Conservation (phyloP, 768 basidiomycete genomes). For the Rubroboletus satanas region DNA sequence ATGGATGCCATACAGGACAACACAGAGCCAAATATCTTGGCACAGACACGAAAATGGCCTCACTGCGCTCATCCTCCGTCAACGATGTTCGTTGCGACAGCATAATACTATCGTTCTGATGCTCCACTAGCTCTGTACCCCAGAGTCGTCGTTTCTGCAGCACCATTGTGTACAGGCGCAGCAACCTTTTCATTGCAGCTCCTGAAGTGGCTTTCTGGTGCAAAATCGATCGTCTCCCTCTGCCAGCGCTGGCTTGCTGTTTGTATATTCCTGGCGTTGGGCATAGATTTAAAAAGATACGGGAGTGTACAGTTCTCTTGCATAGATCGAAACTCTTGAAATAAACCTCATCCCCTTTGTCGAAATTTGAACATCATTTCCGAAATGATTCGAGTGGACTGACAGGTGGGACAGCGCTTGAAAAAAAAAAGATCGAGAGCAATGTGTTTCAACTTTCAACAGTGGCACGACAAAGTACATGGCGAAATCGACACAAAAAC, state of each 20-base stretch:
- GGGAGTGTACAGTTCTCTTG: conserved; percentile 11
- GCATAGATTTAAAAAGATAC: conserved; percentile 2
- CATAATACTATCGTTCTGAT: not conserved
- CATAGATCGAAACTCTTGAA: not conserved
- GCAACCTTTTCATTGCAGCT: conserved; percentile 27
- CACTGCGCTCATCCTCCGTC: not conserved
- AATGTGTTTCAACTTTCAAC: not conserved
- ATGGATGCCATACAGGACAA: not conserved
- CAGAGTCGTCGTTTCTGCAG: not conserved
- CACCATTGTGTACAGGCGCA: conserved; percentile 33
- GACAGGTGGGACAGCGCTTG: not conserved
- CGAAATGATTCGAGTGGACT: not conserved
- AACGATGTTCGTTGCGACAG: not conserved
- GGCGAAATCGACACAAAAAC: not conserved
- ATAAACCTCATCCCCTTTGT: not conserved
- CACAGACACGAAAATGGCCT: too few relatives aligned
- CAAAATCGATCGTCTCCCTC: conserved; percentile 16
- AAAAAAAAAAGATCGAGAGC: not conserved
- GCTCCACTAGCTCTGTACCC: not conserved
- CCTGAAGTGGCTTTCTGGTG: conserved; percentile 33
- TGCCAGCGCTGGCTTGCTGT: conserved; percentile 3
- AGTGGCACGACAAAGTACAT: not conserved
- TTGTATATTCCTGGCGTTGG: not conserved
- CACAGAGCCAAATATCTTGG: conserved; percentile 12
- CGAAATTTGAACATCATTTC: not conserved